These are phyloP conservation scores for Hypoxylon crocopeplum DNA, from an alignment of 495 filamentous ascomycete species.

Conservation along the genomic window DNA sequence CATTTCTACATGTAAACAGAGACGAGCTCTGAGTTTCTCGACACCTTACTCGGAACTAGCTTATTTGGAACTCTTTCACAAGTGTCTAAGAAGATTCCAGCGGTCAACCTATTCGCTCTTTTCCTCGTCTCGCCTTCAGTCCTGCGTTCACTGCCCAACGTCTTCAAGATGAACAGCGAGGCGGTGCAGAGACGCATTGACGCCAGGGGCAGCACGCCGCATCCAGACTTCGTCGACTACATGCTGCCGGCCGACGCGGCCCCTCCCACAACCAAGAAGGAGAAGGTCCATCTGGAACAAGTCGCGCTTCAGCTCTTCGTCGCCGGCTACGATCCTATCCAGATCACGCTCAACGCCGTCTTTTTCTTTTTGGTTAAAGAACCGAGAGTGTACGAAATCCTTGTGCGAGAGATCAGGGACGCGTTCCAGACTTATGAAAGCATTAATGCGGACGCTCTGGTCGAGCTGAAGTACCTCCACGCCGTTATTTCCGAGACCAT, in stretches of 20 bases:
- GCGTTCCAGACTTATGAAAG: slow-evolving; percentile 26
- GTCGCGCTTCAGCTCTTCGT: slow-evolving; percentile 36
- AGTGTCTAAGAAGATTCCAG: slow-evolving; percentile 24
- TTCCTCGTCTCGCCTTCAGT: neutral
- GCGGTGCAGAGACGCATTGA: slow-evolving; percentile 35
- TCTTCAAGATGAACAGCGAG: slow-evolving; percentile 21
- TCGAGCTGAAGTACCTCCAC: slow-evolving; percentile 20
- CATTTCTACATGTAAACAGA: slow-evolving; percentile 7
- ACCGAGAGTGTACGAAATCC: slow-evolving; percentile 9
- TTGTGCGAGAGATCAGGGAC: slow-evolving; percentile 27
- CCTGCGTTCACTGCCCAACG: neutral
- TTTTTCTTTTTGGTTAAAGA: slow-evolving; percentile 34
- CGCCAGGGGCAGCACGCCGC: slow-evolving; percentile 25
- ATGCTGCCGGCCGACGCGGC: slow-evolving; percentile 30
- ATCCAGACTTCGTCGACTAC: slow-evolving; percentile 36
- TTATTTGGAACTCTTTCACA: slow-evolving; percentile 24
- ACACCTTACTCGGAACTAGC: slow-evolving; percentile 27
- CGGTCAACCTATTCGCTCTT: slow-evolving; percentile 5
- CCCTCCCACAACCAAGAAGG: slow-evolving; percentile 23
- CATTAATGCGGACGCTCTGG: slow-evolving; percentile 20
- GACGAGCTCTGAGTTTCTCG: slow-evolving; percentile 18
- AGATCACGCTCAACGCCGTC: slow-evolving; percentile 13
- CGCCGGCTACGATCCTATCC: slow-evolving; percentile 35
- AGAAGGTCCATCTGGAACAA: slow-evolving; percentile 31
- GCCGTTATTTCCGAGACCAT: slow-evolving; percentile 30